Evolutionary conservation across 306 rosid genomes (phyloP), one percentile per base, ranked within the genome.

Genomic region (Sechiopsis laciniata): DNA sequence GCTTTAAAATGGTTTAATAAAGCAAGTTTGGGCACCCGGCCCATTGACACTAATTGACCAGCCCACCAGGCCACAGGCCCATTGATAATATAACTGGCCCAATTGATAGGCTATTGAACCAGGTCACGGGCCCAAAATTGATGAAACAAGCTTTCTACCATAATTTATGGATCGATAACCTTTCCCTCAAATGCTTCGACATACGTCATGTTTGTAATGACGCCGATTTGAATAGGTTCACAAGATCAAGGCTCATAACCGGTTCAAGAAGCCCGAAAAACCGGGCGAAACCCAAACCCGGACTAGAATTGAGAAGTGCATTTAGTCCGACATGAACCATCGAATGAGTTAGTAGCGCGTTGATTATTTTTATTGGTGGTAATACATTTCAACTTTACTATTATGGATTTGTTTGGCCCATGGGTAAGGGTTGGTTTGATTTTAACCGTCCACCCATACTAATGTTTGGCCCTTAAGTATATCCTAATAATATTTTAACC

Each of bases 201-300:
- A 78, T 81, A 56, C 84, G 87, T 66, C 88, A 87, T 73, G 84
- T 84, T 80, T 46, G 78, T n/a, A 79, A 35, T 55, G 76, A 75
- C 10, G 2, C 75, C 6, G n/a, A 40, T 45, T 32, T 72, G 55
- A 64, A 46, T 11, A 55, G 1, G 26, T 45, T 37, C 57, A 20
- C 50, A 62, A 72, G 20, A 52, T 48, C 8, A 71, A 57, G 66
- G 73, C 51, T 6, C 78, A 80, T 42, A 67, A 19, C 37, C 79
- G 79, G 77, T 77, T 79, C 79, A 88, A 83, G 72, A 83, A 81
- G 48, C 22, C 37, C 16, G 29, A 26, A 26, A 26, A 6, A 53
- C 32, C 77, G 55, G 55, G 71, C 80, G 10, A 76, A 32, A 32
- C 37, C 37, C 5, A 32, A 13, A 46, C 37, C 72, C 16, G 60